Conservation (phyloP, 306 rosid species). For the Gynostemma pentaphyllum region DNA sequence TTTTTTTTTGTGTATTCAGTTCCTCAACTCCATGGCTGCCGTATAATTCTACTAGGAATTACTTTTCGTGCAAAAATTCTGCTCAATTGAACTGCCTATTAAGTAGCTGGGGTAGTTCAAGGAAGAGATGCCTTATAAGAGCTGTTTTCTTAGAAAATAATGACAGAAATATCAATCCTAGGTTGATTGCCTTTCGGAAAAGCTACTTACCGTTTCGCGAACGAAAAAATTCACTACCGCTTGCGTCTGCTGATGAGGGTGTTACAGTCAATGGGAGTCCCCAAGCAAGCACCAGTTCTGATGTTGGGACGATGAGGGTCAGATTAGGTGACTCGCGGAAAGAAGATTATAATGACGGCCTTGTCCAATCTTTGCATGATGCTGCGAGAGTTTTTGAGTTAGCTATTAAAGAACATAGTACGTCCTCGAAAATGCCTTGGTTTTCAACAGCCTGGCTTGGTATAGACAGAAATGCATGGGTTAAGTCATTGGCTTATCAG, state of each 20-base stretch:
- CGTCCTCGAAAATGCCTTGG: slow-evolving; percentile 48
- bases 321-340: slow-evolving; percentile 57
- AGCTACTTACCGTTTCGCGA: slow-evolving; percentile 29
- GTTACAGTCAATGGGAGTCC: slow-evolving; percentile 67
- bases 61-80: slow-evolving; percentile 28
- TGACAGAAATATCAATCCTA: slow-evolving; percentile 18
- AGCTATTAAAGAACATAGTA: slow-evolving; percentile 62
- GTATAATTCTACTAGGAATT: slow-evolving; percentile 15
- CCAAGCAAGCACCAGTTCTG: slow-evolving; percentile 46
- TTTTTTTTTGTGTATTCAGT: slow-evolving; percentile 20
- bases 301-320: slow-evolving; percentile 56
- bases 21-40: slow-evolving; percentile 33
- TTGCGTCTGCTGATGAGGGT: slow-evolving; percentile 72
- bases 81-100: slow-evolving; percentile 29
- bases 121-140: slow-evolving; percentile 44
- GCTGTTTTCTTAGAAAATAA: slow-evolving; percentile 27
- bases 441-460: slow-evolving; percentile 87
- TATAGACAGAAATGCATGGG: slow-evolving; percentile 80
- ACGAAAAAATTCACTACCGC: slow-evolving; percentile 28
- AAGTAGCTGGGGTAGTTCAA: slow-evolving; percentile 52
- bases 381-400: slow-evolving; percentile 88
- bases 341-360: slow-evolving; percentile 60
- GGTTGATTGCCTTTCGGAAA: slow-evolving; percentile 25
- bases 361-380: slow-evolving; percentile 78
- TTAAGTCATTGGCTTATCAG: slow-evolving; percentile 78